Percentiles rank a stretch among this genome's conserved stretches.
phyloP scores from a whole-genome alignment of 768 basidiomycete genomes.

The Rhodotorula paludigena region DNA sequence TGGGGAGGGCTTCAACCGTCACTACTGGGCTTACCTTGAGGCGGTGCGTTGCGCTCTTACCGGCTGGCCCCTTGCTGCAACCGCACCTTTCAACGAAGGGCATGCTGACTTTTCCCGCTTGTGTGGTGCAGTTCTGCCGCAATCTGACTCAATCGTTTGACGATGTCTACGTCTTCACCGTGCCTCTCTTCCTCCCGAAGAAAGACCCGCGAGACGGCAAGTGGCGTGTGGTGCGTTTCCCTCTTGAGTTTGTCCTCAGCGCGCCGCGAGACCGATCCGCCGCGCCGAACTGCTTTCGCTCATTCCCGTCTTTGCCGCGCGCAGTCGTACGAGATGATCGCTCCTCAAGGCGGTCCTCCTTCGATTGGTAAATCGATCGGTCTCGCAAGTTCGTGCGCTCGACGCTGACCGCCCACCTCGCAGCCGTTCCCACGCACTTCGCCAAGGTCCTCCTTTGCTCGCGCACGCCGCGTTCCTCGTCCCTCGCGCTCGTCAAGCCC shows the following conservation, averaged over 20 bases:
- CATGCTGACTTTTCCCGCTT: constrained; percentile 44
- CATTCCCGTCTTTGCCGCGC: neutral
- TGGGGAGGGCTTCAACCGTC: constrained; percentile 92
- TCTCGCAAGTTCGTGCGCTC: no score
- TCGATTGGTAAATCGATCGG: constrained; percentile 16
- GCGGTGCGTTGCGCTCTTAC: constrained; percentile 5
- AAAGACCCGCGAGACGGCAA: constrained; percentile 75
- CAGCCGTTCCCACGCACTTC: constrained; percentile 93
- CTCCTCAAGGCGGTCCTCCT: constrained; percentile 46
- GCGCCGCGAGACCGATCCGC: constrained; percentile 1
- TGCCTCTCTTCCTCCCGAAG: constrained; percentile 83
- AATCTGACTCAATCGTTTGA: constrained; percentile 77
- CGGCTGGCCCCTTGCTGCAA: no score
- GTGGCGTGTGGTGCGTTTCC: constrained; percentile 76
- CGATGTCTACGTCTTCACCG: constrained; percentile 95
- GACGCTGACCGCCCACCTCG: no score
- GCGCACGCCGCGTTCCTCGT: constrained; percentile 51
- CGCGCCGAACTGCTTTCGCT: neutral
- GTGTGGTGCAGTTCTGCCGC: constrained; percentile 95
- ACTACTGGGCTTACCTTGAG: constrained; percentile 52
- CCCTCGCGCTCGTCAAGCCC: neutral
- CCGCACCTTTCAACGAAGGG: no score
- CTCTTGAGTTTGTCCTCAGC: neutral
- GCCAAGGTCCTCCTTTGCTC: constrained; percentile 88
- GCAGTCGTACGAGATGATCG: constrained; percentile 91